Evolutionary conservation across 192 early-diverging fungal species (phyloP).

Genomic region (Paraglomus occultum): DNA sequence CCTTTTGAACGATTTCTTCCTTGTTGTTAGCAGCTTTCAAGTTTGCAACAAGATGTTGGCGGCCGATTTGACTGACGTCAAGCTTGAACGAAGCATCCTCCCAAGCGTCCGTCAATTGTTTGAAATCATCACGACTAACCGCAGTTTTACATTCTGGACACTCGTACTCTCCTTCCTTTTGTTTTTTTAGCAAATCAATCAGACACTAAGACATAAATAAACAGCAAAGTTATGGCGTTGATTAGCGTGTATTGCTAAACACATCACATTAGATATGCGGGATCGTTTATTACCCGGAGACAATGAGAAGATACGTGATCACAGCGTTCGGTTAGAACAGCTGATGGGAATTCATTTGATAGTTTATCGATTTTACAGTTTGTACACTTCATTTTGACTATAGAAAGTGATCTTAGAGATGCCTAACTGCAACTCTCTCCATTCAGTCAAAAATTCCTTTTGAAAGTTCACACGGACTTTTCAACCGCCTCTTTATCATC

Average conservation of each 20-base stretch:
- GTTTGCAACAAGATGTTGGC: neutral
- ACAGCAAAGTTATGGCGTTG: neutral
- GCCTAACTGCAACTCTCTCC: too few species aligned
- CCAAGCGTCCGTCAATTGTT: conserved; percentile 3
- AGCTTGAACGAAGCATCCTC: conserved; percentile 16
- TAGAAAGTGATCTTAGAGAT: too few species aligned
- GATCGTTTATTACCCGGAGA: conserved; percentile 21
- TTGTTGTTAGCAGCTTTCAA: neutral
- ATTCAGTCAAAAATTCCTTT: too few species aligned
- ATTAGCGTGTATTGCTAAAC: neutral
- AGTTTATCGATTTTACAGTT: conserved; percentile 27
- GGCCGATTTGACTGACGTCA: conserved; percentile 1
- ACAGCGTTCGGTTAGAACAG: conserved; percentile 18
- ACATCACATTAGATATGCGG: neutral
- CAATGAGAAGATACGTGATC: conserved; percentile 25
- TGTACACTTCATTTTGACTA: conserved; percentile 28
- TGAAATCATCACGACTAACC: neutral
- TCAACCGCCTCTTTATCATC: too few species aligned
- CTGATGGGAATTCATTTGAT: conserved; percentile 19
- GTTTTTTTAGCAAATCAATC: neutral
- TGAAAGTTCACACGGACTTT: too few species aligned
- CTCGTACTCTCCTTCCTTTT: neutral
- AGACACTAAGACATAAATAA: neutral
- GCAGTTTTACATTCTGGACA: conserved; percentile 13
- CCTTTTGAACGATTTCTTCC: neutral